A percentile compares a stretch with the other conserved stretches of the same genome.
phyloP scores from a whole-genome alignment of 371 early-diverging fungal genomes.

The Haplosporangium sp. region DNA sequence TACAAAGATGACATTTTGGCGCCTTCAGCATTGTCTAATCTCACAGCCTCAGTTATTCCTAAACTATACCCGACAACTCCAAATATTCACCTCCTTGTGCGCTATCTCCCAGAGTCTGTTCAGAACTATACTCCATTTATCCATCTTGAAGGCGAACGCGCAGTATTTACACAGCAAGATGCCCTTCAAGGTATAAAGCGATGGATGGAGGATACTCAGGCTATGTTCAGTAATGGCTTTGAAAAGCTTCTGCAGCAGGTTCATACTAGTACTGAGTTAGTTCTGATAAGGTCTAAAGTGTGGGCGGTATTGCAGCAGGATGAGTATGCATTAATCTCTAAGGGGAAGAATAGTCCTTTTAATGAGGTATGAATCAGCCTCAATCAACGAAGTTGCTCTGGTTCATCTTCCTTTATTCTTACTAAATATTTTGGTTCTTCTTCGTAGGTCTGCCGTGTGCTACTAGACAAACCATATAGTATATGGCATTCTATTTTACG shows the following conservation, averaged over 20 bases:
- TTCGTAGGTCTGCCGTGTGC: slow-evolving; percentile 20
- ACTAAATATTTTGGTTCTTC: neutral
- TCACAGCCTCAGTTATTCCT: slow-evolving; percentile 57
- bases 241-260: slow-evolving; percentile 54
- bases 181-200: slow-evolving; percentile 33
- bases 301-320: slow-evolving; percentile 57
- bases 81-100: slow-evolving; percentile 67
- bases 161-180: slow-evolving; percentile 34
- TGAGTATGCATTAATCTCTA: slow-evolving; percentile 39
- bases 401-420: neutral
- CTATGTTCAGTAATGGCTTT: slow-evolving; percentile 40
- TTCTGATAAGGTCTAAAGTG: slow-evolving; percentile 51
- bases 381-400: neutral
- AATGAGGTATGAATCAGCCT: slow-evolving; percentile 11
- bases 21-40: slow-evolving; percentile 12
- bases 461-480: slow-evolving; percentile 51
- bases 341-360: slow-evolving; percentile 18
- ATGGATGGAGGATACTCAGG: slow-evolving; percentile 57
- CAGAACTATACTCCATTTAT: slow-evolving; percentile 64
- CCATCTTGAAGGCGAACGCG: slow-evolving; percentile 35
- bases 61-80: slow-evolving; percentile 69
- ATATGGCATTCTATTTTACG: slow-evolving; percentile 60
- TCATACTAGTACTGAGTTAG: slow-evolving; percentile 51
- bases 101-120: slow-evolving; percentile 66
- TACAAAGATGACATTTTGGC: slow-evolving; percentile 4